Conservation (phyloP, 495 filamentous ascomycete species). For the Ramalina intermedia region DNA sequence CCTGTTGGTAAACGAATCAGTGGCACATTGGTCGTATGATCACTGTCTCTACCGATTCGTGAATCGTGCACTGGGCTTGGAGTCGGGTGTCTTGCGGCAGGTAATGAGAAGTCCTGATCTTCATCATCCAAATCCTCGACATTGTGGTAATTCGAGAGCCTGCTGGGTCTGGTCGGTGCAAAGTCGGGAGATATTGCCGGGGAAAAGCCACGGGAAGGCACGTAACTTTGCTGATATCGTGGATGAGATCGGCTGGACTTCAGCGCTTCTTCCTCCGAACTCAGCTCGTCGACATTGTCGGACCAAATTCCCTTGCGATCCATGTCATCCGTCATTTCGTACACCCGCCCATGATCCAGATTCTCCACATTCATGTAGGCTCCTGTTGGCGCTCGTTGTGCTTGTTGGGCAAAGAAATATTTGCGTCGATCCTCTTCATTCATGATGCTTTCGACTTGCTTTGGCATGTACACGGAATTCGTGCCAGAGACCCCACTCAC, state of each 20-base stretch:
- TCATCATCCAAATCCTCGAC: neutral
- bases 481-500: slow-evolving; percentile 43
- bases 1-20: slow-evolving; percentile 2
- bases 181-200: neutral
- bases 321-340: slow-evolving; percentile 36
- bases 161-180: slow-evolving; percentile 3
- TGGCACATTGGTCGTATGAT: slow-evolving; percentile 2
- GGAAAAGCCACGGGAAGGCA: neutral
- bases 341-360: slow-evolving; percentile 29
- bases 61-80: neutral
- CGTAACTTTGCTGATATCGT: neutral
- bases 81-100: neutral
- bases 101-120: neutral
- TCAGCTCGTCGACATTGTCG: slow-evolving; percentile 1
- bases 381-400: slow-evolving; percentile 36
- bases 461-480: slow-evolving; percentile 57
- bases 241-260: neutral
- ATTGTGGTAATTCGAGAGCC: neutral
- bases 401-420: slow-evolving; percentile 52
- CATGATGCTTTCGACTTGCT: slow-evolving; percentile 72
- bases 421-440: slow-evolving; percentile 61
- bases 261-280: slow-evolving; percentile 2
- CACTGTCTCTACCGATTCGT: neutral
- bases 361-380: slow-evolving; percentile 33
- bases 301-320: slow-evolving; percentile 8